Conservation (phyloP, 108 stramenopile genomes). For the Nitzschia putrida region DNA sequence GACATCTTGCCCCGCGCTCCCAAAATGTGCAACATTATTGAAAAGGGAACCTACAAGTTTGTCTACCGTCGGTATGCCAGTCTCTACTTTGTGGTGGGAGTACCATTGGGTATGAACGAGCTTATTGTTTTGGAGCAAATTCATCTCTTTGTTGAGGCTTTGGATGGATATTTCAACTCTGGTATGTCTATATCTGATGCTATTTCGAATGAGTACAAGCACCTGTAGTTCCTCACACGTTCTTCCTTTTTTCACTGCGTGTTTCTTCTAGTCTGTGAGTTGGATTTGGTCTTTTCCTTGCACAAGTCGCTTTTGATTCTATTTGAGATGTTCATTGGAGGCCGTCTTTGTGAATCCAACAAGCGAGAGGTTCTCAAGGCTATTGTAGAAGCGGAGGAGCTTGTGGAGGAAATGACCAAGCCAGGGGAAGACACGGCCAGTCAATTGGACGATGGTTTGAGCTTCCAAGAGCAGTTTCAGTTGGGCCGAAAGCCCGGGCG, state of each 20-base stretch:
- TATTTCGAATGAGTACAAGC: not conserved
- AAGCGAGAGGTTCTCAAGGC: conserved; percentile 81
- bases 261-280: conserved; percentile 80
- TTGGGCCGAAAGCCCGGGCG: conserved; percentile 84
- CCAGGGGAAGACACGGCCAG: conserved; percentile 86
- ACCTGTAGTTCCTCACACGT: not conserved
- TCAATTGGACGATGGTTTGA: conserved; percentile 78
- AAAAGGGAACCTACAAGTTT: conserved; percentile 94
- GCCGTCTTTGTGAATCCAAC: conserved; percentile 87
- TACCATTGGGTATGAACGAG: conserved; percentile 82
- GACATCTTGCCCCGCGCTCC: conserved; percentile 93
- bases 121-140: conserved; percentile 93
- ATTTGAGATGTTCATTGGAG: conserved; percentile 95
- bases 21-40: conserved; percentile 99
- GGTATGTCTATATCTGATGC: conserved; percentile 45
- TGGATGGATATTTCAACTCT: conserved; percentile 93
- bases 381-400: conserved; percentile 83
- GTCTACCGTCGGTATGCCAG: conserved; percentile 86
- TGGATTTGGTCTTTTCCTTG: conserved; percentile 97
- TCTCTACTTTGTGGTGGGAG: conserved; percentile 86
- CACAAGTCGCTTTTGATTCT: conserved; percentile 93
- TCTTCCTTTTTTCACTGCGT: not conserved
- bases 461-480: conserved; percentile 87
- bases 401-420: conserved; percentile 85
- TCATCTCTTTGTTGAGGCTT: conserved; percentile 97